phyloP scores from a whole-genome alignment of 202 grass and related monocot species.

The Zoysia matrella region DNA sequence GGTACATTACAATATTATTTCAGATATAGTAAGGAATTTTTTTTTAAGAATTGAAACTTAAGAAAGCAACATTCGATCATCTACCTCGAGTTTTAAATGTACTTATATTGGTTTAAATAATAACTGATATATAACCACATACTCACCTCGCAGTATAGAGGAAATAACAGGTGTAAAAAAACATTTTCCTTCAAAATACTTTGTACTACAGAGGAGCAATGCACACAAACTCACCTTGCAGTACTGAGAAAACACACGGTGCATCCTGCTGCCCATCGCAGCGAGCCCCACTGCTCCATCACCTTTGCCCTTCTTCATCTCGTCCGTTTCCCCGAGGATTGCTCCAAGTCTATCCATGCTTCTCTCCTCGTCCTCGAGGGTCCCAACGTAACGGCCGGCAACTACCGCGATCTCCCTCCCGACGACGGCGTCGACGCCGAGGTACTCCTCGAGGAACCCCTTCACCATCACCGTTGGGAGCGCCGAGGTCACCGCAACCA shows the following conservation, averaged over 20 bases:
- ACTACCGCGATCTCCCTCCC: conserved; percentile 58
- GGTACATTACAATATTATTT: too few relatives aligned
- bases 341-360: neutral
- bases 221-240: conserved; percentile 40
- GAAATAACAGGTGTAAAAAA: too few relatives aligned
- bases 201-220: neutral
- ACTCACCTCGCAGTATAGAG: too few relatives aligned
- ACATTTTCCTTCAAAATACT: too few relatives aligned
- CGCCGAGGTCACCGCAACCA: conserved; percentile 48
- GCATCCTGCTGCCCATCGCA: neutral
- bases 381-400: conserved; percentile 50
- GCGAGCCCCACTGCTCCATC: conserved; percentile 38
- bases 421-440: conserved; percentile 58
- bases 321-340: conserved; percentile 3
- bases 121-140: too few relatives aligned
- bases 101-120: too few relatives aligned
- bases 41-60: too few relatives aligned
- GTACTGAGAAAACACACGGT: conserved; percentile 21
- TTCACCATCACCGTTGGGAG: conserved; percentile 81
- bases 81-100: too few relatives aligned
- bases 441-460: conserved; percentile 67
- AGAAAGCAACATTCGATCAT: too few relatives aligned
- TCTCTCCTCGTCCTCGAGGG: conserved; percentile 29
- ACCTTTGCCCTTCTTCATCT: conserved; percentile 23
- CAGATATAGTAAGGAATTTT: too few relatives aligned